Percentiles rank a stretch among this genome's conserved stretches.
Conservation (phyloP, 73 alveolate species). For the Stentor roeselii region DNA sequence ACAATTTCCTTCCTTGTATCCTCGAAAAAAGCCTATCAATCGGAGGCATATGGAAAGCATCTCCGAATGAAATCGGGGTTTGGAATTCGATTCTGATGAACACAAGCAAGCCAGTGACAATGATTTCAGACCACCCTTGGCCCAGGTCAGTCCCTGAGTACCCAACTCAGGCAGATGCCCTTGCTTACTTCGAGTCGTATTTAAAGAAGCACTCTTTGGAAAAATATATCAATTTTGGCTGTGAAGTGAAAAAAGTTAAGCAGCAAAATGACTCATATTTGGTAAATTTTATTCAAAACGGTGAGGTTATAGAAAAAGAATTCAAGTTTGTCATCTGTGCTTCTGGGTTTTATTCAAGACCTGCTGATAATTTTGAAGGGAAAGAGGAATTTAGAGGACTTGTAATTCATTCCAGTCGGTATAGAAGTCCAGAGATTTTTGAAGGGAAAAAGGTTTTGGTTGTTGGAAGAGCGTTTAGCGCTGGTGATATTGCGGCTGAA, state of each 20-base stretch:
- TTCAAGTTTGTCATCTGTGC: background rate
- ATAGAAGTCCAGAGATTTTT: background rate
- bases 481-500: background rate
- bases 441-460: background rate
- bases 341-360: background rate
- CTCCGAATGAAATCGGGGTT: background rate
- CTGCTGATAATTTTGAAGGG: background rate
- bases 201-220: background rate
- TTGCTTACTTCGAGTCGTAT: background rate
- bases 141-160: background rate
- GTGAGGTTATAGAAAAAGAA: slow-evolving; percentile 5
- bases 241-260: background rate
- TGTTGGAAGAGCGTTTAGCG: background rate
- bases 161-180: background rate
- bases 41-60: slow-evolving; percentile 6
- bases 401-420: background rate
- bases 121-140: slow-evolving; percentile 9
- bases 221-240: background rate
- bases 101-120: background rate
- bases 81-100: background rate
- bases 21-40: background rate
- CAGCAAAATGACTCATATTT: background rate
- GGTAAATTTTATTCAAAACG: background rate
- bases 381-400: background rate
- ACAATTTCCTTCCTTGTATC: background rate